Base-by-base conservation (phyloP, 345 rosid species). In the Eucalyptus viminalis region DNA sequence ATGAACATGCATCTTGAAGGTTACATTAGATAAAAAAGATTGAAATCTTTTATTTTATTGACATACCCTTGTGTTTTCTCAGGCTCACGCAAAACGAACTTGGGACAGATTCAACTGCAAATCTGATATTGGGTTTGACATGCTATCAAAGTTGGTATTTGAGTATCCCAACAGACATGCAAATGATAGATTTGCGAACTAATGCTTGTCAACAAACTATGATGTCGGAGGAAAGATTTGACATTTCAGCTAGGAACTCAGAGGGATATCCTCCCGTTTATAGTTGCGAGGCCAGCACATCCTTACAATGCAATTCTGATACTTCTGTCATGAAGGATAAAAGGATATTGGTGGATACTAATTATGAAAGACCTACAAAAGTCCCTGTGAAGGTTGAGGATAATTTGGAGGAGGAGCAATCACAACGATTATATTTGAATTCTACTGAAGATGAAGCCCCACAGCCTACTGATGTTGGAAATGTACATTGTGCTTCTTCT, bases 311-410 rank as follows among this genome's bases (percentile, higher is more conserved):
- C 87, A 91, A 89, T 87, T 95, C 99, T 49, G 95, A 92, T 67
- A 60, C 96, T 34, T 96, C 99, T n/a, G 94, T 97, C 91, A 92
- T 93, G 96, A 93, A 94, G 80, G 90, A 91, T 69, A 95, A 92
- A 91, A 89, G 88, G 88, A 31, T 72, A 34, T 80, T 90, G 11
- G 88, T 80, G 60, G 80, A 88, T 88, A 45, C 87, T 90, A 90
- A 89, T 90, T 86, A 56, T 19, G 86, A 89, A 62, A 54, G 45
- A 43, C 53, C 14, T 21, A 86, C 60, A 67, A 93, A 89, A 80
- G 87, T 60, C 50, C 47, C 90, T 85, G 87, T 40, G 53, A 92
- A 94, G 92, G 92, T 60, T 49, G 91, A 88, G 88, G 91, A 76
- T 37, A 76, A 89, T 72, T 50, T 76, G 87, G 91, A 91, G 83